Conservation (phyloP, 345 rosid species). For the Moricandia arvensis region DNA sequence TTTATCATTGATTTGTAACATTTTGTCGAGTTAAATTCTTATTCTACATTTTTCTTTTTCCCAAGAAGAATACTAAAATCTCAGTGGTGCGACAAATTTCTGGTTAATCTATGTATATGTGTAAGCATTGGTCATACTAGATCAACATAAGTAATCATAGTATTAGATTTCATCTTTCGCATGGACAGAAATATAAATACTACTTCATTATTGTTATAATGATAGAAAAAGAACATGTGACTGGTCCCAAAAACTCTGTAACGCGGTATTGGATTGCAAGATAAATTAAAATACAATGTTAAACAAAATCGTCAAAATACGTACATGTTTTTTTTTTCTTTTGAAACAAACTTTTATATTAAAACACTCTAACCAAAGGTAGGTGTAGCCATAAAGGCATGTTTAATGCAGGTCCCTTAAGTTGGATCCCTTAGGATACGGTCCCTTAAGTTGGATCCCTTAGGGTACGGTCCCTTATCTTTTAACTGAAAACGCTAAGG, state of each 20-base stretch:
- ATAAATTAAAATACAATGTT: conserved; percentile 20
- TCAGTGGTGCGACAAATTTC: neutral
- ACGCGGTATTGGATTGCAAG: conserved; percentile 25
- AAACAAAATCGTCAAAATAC: neutral
- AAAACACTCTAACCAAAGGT: too few relatives aligned
- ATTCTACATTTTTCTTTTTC: conserved; percentile 25
- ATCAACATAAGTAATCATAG: neutral
- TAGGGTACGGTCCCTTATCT: too few relatives aligned
- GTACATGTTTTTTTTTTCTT: too few relatives aligned
- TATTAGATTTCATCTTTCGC: neutral
- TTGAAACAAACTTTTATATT: too few relatives aligned
- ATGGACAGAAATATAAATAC: neutral
- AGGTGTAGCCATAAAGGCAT: too few relatives aligned
- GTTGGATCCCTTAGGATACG: too few relatives aligned
- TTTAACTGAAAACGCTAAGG: too few relatives aligned
- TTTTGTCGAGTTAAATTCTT: conserved; percentile 44
- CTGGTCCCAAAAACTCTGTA: conserved; percentile 25
- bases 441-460: too few relatives aligned
- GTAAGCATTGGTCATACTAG: neutral
- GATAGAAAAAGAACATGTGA: conserved; percentile 32
- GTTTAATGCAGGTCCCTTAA: too few relatives aligned
- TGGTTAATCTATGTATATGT: neutral
- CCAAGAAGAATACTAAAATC: neutral
- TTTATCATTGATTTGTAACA: neutral
- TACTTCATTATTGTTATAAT: conserved; percentile 1